These are phyloP conservation scores for Zygnema circumcarinatum DNA, from an alignment of 139 green algal genomes.

Conservation along the genomic window DNA sequence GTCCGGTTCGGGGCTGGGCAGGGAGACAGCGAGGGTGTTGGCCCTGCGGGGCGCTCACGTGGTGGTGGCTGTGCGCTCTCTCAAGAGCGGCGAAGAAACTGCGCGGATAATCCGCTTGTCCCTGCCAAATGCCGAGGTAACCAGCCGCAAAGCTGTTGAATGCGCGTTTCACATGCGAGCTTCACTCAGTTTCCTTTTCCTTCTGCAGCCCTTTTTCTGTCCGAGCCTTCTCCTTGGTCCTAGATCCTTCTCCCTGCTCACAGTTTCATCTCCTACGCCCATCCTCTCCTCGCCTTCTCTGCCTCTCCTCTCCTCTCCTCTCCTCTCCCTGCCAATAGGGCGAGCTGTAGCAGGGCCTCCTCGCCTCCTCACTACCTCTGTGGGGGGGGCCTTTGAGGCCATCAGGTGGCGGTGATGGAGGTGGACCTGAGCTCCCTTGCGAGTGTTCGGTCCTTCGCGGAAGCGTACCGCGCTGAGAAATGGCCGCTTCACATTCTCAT, in stretches of 20 bases:
- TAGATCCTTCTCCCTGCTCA: too few species aligned
- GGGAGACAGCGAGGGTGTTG: constrained; percentile 74
- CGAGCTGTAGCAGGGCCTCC: too few species aligned
- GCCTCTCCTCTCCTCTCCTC: too few species aligned
- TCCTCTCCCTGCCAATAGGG: too few species aligned
- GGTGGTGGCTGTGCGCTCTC: constrained; percentile 63
- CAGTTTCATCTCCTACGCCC: too few species aligned
- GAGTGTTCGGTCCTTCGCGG: constrained; percentile 54
- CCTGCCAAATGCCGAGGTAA: constrained; percentile 20
- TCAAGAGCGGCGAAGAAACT: constrained; percentile 24
- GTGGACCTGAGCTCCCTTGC: constrained; percentile 64
- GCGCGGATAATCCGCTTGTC: background rate
- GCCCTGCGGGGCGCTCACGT: constrained; percentile 71
- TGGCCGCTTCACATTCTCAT: constrained; percentile 56
- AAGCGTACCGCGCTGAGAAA: constrained; percentile 30
- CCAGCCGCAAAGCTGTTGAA: background rate
- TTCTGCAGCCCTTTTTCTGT: too few species aligned
- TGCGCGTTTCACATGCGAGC: too few species aligned
- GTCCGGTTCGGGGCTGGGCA: constrained; percentile 78
- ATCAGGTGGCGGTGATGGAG: constrained; percentile 48
- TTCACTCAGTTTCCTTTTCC: too few species aligned
- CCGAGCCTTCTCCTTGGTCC: too few species aligned
- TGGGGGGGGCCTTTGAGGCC: too few species aligned
- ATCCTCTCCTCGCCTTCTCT: too few species aligned
- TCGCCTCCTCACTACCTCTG: too few species aligned